Conservation (phyloP, 805 yeast genomes). For the Ogataea methylovora region DNA sequence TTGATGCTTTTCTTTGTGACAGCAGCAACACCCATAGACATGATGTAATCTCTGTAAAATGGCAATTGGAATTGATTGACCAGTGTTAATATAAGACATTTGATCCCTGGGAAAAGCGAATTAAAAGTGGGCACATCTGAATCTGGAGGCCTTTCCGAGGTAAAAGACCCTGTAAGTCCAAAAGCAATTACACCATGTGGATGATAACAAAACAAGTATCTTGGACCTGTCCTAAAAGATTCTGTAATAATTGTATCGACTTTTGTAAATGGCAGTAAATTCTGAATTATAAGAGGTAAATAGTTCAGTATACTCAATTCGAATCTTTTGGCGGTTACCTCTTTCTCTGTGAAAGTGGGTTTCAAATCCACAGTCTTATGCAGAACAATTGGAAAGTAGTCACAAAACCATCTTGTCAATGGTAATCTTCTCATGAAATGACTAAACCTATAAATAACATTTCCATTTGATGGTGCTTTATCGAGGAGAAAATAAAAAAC, state of each 20-base stretch:
- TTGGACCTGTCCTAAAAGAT: slow-evolving; percentile 44
- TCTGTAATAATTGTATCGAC: background rate
- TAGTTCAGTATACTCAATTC: background rate
- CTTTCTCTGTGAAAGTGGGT: slow-evolving; percentile 52
- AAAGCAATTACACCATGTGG: slow-evolving; percentile 95
- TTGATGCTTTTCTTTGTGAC: slow-evolving; percentile 71
- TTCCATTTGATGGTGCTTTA: slow-evolving; percentile 71
- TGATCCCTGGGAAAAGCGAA: slow-evolving; percentile 72
- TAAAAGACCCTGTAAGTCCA: slow-evolving; percentile 82
- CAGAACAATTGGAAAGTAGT: slow-evolving; percentile 72
- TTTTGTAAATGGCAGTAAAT: background rate
- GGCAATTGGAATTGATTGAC: slow-evolving; percentile 81
- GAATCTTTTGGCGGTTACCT: slow-evolving; percentile 3
- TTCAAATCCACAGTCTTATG: slow-evolving; percentile 61
- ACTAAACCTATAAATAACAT: slow-evolving; percentile 49
- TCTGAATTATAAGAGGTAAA: slow-evolving; percentile 2
- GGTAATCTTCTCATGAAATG: slow-evolving; percentile 45
- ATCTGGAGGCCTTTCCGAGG: slow-evolving; percentile 61
- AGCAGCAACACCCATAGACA: slow-evolving; percentile 77
- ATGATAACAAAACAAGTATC: slow-evolving; percentile 86
- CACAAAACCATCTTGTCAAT: slow-evolving; percentile 66
- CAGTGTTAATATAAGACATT: slow-evolving; percentile 68
- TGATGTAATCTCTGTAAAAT: slow-evolving; percentile 75
- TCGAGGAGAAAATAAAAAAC: slow-evolving; percentile 48
- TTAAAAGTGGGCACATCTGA: slow-evolving; percentile 42